These are phyloP conservation scores for Diaporthe vaccinii DNA, from an alignment of 2,329 filamentous ascomycete genomes.

Conservation along the genomic window DNA sequence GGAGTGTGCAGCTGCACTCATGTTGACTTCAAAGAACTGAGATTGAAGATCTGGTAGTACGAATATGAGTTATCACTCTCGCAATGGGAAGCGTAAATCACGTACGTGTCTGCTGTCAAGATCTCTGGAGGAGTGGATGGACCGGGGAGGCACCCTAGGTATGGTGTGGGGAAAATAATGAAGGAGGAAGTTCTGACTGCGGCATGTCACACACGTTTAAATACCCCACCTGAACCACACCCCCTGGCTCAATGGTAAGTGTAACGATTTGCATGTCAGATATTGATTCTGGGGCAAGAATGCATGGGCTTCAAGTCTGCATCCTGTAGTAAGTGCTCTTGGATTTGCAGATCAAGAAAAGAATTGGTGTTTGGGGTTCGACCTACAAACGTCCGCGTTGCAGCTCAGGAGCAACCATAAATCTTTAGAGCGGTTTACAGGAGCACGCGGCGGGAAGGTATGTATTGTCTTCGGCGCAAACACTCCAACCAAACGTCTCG, in stretches of 20 bases:
- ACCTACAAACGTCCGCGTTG: neutral
- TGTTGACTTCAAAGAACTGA: neutral
- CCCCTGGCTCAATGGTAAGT: neutral
- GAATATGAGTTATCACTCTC: neutral
- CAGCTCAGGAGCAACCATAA: too few species aligned
- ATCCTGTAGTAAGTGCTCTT: neutral
- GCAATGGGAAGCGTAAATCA: neutral
- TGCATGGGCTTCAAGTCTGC: neutral
- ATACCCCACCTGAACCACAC: conserved; percentile 19
- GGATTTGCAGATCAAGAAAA: neutral
- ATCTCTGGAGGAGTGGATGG: neutral
- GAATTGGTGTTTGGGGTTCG: neutral
- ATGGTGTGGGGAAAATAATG: neutral
- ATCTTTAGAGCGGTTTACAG: too few species aligned
- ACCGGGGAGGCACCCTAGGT: neutral
- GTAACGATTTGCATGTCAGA: neutral
- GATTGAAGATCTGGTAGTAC: neutral
- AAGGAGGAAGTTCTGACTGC: neutral
- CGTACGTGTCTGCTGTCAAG: neutral
- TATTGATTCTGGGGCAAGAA: neutral
- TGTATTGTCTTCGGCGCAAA: too few species aligned
- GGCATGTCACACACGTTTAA: neutral
- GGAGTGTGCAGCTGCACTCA: conserved; percentile 21
- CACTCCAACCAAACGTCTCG: too few species aligned
- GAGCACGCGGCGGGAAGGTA: too few species aligned